These are phyloP conservation scores for Macroventuria anomochaeta DNA, from an alignment of 2,329 filamentous ascomycete species.

Conservation along the genomic window DNA sequence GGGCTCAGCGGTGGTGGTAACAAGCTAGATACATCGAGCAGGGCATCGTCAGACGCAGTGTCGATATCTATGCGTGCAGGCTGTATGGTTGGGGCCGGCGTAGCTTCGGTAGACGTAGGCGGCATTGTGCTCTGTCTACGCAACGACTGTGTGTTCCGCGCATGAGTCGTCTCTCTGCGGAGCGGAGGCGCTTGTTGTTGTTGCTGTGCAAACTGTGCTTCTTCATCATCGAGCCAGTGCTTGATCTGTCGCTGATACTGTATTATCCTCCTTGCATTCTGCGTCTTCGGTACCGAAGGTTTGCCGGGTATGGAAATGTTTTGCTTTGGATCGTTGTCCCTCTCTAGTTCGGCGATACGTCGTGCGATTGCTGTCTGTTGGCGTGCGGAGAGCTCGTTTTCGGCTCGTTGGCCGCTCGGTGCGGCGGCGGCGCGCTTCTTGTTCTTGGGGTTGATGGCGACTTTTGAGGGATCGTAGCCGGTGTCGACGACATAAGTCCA, in stretches of 20 bases:
- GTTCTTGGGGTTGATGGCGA: conserved; percentile 59
- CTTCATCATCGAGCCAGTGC: conserved; percentile 81
- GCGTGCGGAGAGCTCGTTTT: conserved; percentile 73
- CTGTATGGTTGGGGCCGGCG: conserved; percentile 25
- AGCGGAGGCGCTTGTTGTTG: conserved; percentile 33
- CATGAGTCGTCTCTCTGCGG: conserved; percentile 21
- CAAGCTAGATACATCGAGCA: conserved; percentile 60
- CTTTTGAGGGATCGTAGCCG: conserved; percentile 63
- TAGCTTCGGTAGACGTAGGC: conserved; percentile 36
- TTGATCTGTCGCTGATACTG: conserved; percentile 82
- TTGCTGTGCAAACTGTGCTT: conserved; percentile 67
- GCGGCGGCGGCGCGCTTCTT: conserved; percentile 70
- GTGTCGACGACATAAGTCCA: conserved; percentile 92
- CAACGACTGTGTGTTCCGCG: conserved; percentile 22
- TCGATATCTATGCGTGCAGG: conserved; percentile 20
- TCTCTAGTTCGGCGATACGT: conserved; percentile 81
- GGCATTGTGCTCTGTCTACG: conserved; percentile 35
- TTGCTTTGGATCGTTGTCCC: conserved; percentile 66
- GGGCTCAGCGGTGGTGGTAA: conserved; percentile 66
- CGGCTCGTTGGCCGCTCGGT: conserved; percentile 42
- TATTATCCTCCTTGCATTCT: conserved; percentile 73
- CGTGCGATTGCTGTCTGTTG: conserved; percentile 82
- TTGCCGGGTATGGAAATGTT: conserved; percentile 53
- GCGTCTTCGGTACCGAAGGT: conserved; percentile 59
- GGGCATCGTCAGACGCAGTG: conserved; percentile 53